Evolutionary conservation across 2,329 filamentous ascomycete species (phyloP), one percentile per base, ranked within the genome.

Genomic region (Cladosporium sp.): DNA sequence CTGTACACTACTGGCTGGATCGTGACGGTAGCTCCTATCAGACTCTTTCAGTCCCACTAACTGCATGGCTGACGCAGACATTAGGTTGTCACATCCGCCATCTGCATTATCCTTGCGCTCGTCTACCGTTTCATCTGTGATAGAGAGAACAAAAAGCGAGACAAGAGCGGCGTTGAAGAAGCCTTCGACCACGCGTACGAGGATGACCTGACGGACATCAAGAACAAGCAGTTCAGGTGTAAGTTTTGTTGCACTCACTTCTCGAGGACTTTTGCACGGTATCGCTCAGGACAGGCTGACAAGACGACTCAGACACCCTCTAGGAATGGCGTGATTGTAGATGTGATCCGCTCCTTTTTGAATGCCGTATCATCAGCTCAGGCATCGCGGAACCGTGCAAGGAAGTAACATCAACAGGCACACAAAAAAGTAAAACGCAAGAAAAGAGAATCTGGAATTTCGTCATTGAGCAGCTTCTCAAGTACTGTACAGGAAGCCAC

Each of bases 141-240:
- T 4, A 69, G 65, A 66, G 68, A 74, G 9, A 78, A 78, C 56
- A 63, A 61, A 14, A 66, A 62, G 52, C 68, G 74, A 22, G 74
- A 78, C 54, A 64, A 63, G 43, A 58, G 69, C 2, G 74, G 74
- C 2, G 69, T 66, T 9, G 51, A 67, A n/a, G 76, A 79, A 61
- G 74, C 68, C 1, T 79, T 72, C 43, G 77, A 79, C 43, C 71
- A 79, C 59, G 76, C 76, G 0, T 79, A 76, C 53, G 74, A 79
- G 46, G 76, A 79, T 60, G 75, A 78, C 55, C 64, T 77, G 40
- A 79, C 75, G 4, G 75, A 79, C 58, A 70, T 59, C 45, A 72
- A 59, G 55, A 60, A 58, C 11, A 54, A 55, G 35, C 58, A 60
- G 43, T 60, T 59, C 35, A 46, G 57, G 46, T 59, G 55, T 43